These are phyloP conservation scores for Penicilliopsis zonata DNA, from an alignment of 495 filamentous ascomycete genomes.

Conservation along the genomic window DNA sequence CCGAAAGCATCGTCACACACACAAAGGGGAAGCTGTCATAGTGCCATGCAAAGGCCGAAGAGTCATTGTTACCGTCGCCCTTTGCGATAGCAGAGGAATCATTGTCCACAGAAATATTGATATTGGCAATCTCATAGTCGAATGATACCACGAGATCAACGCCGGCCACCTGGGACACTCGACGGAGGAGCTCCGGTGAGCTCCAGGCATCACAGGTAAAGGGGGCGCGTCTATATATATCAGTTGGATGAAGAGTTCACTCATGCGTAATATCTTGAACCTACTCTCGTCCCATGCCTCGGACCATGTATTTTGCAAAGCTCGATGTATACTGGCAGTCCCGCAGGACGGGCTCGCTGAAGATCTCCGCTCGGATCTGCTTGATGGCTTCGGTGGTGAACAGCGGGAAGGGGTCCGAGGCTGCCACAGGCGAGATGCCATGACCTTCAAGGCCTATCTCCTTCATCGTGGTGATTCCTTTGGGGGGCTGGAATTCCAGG, in stretches of 20 bases:
- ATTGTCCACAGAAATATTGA: conserved; percentile 53
- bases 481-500: conserved; percentile 32
- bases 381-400: conserved; percentile 52
- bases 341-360: conserved; percentile 43
- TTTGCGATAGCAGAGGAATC: conserved; percentile 28
- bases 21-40: conserved; percentile 67
- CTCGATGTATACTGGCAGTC: conserved; percentile 52
- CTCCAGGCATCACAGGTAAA: conserved; percentile 64
- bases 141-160: conserved; percentile 55
- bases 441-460: conserved; percentile 42
- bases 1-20: conserved; percentile 65
- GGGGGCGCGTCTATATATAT: conserved; percentile 37
- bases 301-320: conserved; percentile 48
- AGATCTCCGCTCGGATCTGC: conserved; percentile 53
- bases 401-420: conserved; percentile 57
- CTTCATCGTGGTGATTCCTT: conserved; percentile 35
- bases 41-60: conserved; percentile 58
- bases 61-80: conserved; percentile 37
- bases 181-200: conserved; percentile 44
- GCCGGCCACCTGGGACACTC: conserved; percentile 57
- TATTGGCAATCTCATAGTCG: conserved; percentile 61
- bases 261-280: conserved; percentile 8
- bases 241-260: neutral
- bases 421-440: conserved; percentile 53
- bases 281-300: conserved; percentile 54